Evolutionary conservation across 2,329 filamentous ascomycete genomes (phyloP).

Genomic region (Pleurostoma richardsiae): DNA sequence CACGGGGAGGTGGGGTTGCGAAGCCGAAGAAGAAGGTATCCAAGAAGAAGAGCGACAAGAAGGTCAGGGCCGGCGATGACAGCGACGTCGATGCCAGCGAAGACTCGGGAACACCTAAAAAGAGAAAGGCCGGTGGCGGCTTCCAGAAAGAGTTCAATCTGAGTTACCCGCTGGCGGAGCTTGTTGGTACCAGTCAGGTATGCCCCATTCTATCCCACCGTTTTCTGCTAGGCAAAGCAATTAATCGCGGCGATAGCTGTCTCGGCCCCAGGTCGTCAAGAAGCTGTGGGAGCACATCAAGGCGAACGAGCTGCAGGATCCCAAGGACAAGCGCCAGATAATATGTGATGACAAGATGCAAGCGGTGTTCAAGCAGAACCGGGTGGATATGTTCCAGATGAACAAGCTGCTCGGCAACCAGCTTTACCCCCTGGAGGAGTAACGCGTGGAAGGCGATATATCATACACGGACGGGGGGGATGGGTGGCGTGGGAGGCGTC

Average conservation of each 20-base stretch:
- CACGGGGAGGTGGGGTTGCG: conserved; percentile 72
- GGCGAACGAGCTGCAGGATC: conserved; percentile 81
- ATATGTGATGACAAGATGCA: conserved; percentile 87
- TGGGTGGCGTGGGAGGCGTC: conserved; percentile 11
- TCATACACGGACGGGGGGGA: too few relatives aligned
- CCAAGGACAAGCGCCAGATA: conserved; percentile 86
- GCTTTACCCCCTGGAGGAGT: conserved; percentile 77
- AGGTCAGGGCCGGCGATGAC: conserved; percentile 73
- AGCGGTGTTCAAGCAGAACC: conserved; percentile 84
- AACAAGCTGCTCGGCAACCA: conserved; percentile 92
- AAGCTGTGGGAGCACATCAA: conserved; percentile 96
- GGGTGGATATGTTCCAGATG: conserved; percentile 99
- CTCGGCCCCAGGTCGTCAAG: conserved; percentile 92
- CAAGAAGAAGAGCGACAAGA: conserved; percentile 71
- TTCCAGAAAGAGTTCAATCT: conserved; percentile 86
- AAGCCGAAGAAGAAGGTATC: conserved; percentile 38
- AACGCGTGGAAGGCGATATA: background rate
- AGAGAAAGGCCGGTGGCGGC: conserved; percentile 82
- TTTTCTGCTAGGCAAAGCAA: conserved; percentile 5
- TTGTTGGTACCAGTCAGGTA: conserved; percentile 67
- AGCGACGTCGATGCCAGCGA: conserved; percentile 66
- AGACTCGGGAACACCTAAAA: conserved; percentile 54
- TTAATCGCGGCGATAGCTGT: conserved; percentile 53
- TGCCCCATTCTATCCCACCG: conserved; percentile 14
- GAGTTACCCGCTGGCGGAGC: conserved; percentile 62